Base-by-base conservation (phyloP, 2,329 filamentous ascomycete species). In the Neophaeococcomyces aloes region DNA sequence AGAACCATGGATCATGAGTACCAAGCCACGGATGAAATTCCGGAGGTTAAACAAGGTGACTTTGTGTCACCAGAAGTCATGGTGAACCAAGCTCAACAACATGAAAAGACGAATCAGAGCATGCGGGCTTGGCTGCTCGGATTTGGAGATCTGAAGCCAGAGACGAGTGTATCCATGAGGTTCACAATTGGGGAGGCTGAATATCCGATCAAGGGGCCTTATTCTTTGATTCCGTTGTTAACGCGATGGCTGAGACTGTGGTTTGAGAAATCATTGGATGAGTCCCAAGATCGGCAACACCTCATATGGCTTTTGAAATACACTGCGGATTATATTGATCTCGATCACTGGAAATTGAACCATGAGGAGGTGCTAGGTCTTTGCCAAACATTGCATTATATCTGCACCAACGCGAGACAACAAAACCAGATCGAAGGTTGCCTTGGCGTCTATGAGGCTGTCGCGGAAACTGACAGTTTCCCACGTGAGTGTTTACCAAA, bases 271-370 rank as follows among this genome's bases (percentile, higher is more conserved):
- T 50, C 49, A n/a, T 42, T 42, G 29, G 38, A 42, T 2, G 33
- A 41, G 17, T 23, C 45, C 3, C 27, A 48, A 39, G 49, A 54
- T 10, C 40, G 45, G 21, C 45, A 48, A 29, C 42, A 47, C 19
- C 33, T 54, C 13, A 39, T 46, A n/a, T 54, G 52, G 52, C 29
- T 54, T 10, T 45, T 54, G 10, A 48, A 41, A 11, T 54, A 48
- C 23, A 43, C 47, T 18, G 38, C 34, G 21, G 50, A 54, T 38
- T 54, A 47, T 36, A 17, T 54, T 10, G 35, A 45, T n/a, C 23
- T 52, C n/a, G 47, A 44, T 23, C 48, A 52, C 32, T 33, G 27
- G n/a, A 38, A 23, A 14, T 38, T 52, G 30, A 42, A 46, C 33
- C 27, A 36, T 2, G 36, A 37, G 17, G 50, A 54, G 30, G 32